phyloP scores from a whole-genome alignment of 2,329 filamentous ascomycete genomes.

The Microdochium nivale region DNA sequence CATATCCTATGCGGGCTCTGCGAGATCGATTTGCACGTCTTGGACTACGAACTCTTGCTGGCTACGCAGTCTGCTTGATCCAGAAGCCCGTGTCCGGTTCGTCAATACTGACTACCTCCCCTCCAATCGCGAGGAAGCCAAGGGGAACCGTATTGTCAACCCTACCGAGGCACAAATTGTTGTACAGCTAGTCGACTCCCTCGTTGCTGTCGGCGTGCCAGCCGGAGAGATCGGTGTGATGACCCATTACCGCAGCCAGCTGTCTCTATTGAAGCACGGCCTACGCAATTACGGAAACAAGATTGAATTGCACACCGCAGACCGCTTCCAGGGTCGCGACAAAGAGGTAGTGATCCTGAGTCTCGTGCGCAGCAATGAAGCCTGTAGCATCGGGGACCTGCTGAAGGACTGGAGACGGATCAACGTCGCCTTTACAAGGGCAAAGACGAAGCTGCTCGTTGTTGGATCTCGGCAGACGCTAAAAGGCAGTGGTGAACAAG shows the following conservation, averaged over 20 bases:
- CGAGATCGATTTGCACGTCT: slow-evolving; percentile 47
- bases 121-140: slow-evolving; percentile 59
- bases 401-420: slow-evolving; percentile 87
- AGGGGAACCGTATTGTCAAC: slow-evolving; percentile 84
- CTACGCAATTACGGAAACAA: slow-evolving; percentile 49
- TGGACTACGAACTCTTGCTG: slow-evolving; percentile 53
- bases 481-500: slow-evolving; percentile 60
- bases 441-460: slow-evolving; percentile 84
- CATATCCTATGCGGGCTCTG: slow-evolving; percentile 29
- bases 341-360: slow-evolving; percentile 87
- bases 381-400: slow-evolving; percentile 77
- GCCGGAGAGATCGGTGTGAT: slow-evolving; percentile 82
- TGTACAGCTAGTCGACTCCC: slow-evolving; percentile 69
- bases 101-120: slow-evolving; percentile 79
- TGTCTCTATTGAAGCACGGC: slow-evolving; percentile 69
- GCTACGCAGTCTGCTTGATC: slow-evolving; percentile 63
- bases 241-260: slow-evolving; percentile 91
- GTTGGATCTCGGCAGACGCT: slow-evolving; percentile 76
- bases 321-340: slow-evolving; percentile 93
- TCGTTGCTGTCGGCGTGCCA: slow-evolving; percentile 68
- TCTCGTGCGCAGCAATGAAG: slow-evolving; percentile 80
- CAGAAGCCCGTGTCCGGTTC: slow-evolving; percentile 69
- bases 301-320: slow-evolving; percentile 93
- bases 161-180: slow-evolving; percentile 71
- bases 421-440: slow-evolving; percentile 91